Percentiles rank a stretch among this genome's conserved stretches.
These are phyloP conservation scores for Globisporangium viniferum DNA, from an alignment of 352 stramenopile genomes.

Conservation along the genomic window DNA sequence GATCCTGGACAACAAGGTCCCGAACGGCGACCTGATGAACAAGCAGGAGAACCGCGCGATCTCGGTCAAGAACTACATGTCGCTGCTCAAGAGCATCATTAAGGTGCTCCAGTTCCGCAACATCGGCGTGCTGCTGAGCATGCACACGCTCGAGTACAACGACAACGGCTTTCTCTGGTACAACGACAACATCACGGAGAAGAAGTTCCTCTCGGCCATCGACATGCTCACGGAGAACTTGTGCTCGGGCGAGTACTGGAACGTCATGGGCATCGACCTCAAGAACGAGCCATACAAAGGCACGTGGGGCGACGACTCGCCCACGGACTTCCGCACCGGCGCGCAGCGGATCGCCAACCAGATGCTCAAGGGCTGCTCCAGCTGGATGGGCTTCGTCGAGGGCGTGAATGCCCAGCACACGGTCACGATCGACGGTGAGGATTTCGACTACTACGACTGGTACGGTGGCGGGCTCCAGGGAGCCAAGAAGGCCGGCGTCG, in stretches of 20 bases:
- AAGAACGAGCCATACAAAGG: constrained; percentile 39
- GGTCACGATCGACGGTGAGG: constrained; percentile 24
- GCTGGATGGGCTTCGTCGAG: constrained; percentile 40
- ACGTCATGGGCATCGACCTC: constrained; percentile 38
- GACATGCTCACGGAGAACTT: constrained; percentile 26
- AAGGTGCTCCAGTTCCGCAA: constrained; percentile 54
- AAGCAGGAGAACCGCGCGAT: constrained; percentile 59
- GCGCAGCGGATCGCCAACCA: constrained; percentile 25
- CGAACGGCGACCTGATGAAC: constrained; percentile 44
- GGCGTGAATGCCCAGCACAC: constrained; percentile 26
- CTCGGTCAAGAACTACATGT: constrained; percentile 48
- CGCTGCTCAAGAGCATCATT: constrained; percentile 45
- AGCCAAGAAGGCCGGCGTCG: constrained; percentile 19
- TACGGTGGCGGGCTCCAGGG: constrained; percentile 34
- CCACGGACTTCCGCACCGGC: constrained; percentile 25
- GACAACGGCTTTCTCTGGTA: constrained; percentile 51
- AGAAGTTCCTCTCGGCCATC: constrained; percentile 33
- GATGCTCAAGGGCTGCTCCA: constrained; percentile 32
- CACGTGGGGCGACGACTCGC: constrained; percentile 28
- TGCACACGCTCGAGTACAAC: constrained; percentile 53
- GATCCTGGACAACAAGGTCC: constrained; percentile 60
- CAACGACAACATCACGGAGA: constrained; percentile 30
- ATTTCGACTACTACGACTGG: constrained; percentile 35
- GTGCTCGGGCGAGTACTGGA: constrained; percentile 36
- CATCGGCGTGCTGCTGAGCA: constrained; percentile 54